Evolutionary conservation across 2,329 filamentous ascomycete species (phyloP).

Genomic region (Cytospora piceae): DNA sequence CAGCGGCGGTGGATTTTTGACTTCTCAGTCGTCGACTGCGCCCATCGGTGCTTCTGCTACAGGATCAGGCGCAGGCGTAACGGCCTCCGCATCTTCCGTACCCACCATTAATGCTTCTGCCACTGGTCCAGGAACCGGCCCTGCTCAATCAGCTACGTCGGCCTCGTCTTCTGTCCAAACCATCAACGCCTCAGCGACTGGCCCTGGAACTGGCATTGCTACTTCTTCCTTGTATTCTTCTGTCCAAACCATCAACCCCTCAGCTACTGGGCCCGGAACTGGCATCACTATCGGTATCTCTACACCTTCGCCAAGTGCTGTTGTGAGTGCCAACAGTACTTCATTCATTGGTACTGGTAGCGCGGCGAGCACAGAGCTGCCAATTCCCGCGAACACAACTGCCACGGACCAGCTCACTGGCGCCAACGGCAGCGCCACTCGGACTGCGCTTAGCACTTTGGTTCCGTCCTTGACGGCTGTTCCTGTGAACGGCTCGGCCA

Average conservation of each 20-base stretch:
- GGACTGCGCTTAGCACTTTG: slow-evolving; percentile 11
- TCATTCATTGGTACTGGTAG: slow-evolving; percentile 6
- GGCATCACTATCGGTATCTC: slow-evolving; percentile 5
- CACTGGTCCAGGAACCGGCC: slow-evolving; percentile 21
- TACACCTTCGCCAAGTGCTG: slow-evolving; percentile 22
- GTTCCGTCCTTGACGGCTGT: slow-evolving; percentile 18
- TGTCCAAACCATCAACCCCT: slow-evolving; percentile 10
- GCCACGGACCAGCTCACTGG: slow-evolving; percentile 16
- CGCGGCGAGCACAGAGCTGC: slow-evolving; percentile 11
- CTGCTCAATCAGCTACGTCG: not conserved
- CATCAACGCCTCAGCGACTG: slow-evolving; percentile 5
- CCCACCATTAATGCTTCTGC: slow-evolving; percentile 8
- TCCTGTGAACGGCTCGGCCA: slow-evolving; percentile 26
- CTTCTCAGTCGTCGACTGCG: slow-evolving; percentile 8
- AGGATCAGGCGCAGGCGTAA: slow-evolving; percentile 16
- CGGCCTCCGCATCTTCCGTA: slow-evolving; percentile 2
- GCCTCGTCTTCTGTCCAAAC: slow-evolving; percentile 3
- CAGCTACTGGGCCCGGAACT: slow-evolving; percentile 21
- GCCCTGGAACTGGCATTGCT: slow-evolving; percentile 15
- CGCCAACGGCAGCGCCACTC: not conserved
- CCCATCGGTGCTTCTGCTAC: slow-evolving; percentile 20
- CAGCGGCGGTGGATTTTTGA: not conserved
- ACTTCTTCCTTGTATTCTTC: not conserved
- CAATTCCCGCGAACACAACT: slow-evolving; percentile 28
- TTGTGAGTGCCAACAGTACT: slow-evolving; percentile 9